phyloP scores from a whole-genome alignment of 441 rosid species.

The Corymbia calophylla region DNA sequence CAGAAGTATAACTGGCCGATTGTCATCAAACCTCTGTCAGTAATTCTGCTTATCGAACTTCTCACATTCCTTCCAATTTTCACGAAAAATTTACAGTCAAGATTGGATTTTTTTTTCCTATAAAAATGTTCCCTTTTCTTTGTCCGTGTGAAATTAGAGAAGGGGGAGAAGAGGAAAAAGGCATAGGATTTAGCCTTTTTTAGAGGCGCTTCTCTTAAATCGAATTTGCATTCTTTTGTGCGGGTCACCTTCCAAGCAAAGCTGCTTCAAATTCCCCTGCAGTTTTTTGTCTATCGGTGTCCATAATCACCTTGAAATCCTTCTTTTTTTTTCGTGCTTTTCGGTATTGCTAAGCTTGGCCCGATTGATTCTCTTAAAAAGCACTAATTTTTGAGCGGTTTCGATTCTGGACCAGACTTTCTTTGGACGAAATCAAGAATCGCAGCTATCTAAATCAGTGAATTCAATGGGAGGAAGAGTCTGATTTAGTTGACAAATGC shows the following conservation, averaged over 20 bases:
- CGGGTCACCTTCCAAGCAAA: constrained; percentile 23
- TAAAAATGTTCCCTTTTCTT: not conserved
- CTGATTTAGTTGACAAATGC: not conserved
- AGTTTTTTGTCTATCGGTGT: constrained; percentile 19
- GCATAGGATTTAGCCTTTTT: constrained; percentile 16
- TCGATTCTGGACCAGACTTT: not conserved
- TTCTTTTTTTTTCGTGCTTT: rapidly evolving
- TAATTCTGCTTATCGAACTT: constrained; percentile 77
- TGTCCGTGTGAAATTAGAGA: not conserved
- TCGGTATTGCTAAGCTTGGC: not conserved
- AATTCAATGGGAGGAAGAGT: not conserved
- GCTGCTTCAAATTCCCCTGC: constrained; percentile 12
- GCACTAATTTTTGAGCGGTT: not conserved
- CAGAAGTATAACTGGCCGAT: constrained; percentile 60
- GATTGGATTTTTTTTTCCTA: no score
- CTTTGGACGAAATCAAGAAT: not conserved
- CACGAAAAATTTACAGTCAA: not conserved
- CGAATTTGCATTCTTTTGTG: not conserved
- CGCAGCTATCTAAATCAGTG: rapidly evolving
- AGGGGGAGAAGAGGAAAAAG: constrained; percentile 29
- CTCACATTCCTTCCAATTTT: constrained; percentile 17
- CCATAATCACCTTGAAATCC: not conserved
- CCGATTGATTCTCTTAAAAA: rapidly evolving
- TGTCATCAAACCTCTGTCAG: constrained; percentile 34
- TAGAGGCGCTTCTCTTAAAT: constrained; percentile 19